A percentile compares a stretch with the other conserved stretches of the same genome.
These are phyloP conservation scores for Effrenium voratum DNA, from an alignment of 73 alveolate species.

Conservation along the genomic window DNA sequence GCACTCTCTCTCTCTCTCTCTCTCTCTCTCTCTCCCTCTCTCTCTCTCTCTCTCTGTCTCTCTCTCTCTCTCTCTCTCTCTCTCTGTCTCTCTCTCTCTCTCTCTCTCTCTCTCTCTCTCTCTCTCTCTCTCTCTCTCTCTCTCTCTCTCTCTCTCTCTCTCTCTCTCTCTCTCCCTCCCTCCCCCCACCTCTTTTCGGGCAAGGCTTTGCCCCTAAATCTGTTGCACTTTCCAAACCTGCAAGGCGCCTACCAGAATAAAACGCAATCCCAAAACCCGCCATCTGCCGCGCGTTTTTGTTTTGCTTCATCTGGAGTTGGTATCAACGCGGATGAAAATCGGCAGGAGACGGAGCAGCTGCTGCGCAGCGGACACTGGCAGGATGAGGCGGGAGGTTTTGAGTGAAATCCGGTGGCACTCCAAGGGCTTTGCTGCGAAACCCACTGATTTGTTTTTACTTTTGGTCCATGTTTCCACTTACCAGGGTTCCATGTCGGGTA, in stretches of 20 bases:
- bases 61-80: neutral
- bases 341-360: constrained; percentile 45
- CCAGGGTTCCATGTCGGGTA: too few species aligned
- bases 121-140: neutral
- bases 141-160: neutral
- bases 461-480: too few species aligned
- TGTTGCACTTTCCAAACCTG: too few species aligned
- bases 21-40: neutral
- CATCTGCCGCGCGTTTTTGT: neutral
- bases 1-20: neutral
- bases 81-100: neutral
- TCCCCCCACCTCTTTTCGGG: neutral
- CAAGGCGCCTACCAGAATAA: too few species aligned
- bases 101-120: neutral
- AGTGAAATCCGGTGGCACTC: too few species aligned
- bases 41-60: neutral
- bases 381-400: constrained; percentile 49
- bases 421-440: too few species aligned
- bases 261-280: too few species aligned
- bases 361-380: constrained; percentile 75
- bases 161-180: neutral
- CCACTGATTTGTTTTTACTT: too few species aligned
- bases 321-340: neutral
- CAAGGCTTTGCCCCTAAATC: too few species aligned
- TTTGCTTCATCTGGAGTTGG: neutral